Evolutionary conservation across 192 early-diverging fungal genomes (phyloP).

Genomic region (Coemansia sp.): DNA sequence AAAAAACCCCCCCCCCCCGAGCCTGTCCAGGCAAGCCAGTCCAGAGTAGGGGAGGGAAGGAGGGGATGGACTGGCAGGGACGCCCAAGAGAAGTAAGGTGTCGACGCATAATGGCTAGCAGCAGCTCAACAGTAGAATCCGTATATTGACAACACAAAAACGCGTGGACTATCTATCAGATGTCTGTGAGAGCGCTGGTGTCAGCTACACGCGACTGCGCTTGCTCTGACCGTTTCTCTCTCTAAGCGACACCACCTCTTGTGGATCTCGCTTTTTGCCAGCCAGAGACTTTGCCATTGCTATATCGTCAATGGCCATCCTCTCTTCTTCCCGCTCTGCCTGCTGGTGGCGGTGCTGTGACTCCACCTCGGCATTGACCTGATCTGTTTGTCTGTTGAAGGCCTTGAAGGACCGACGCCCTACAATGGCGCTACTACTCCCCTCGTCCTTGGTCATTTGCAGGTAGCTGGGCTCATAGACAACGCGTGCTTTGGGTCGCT

Average conservation of each 20-base stretch:
- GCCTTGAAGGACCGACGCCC: slow-evolving; percentile 43
- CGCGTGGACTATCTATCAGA: neutral
- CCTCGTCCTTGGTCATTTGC: slow-evolving; percentile 28
- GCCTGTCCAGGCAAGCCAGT: neutral
- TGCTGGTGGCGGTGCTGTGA: slow-evolving; percentile 10
- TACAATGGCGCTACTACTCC: slow-evolving; percentile 3
- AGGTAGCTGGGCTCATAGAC: slow-evolving; percentile 48
- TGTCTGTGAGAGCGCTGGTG: neutral
- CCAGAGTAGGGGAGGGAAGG: slow-evolving; percentile 13
- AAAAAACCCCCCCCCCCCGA: too few relatives aligned
- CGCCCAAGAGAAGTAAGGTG: neutral
- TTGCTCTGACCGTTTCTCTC: slow-evolving; percentile 25
- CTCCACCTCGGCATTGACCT: slow-evolving; percentile 15
- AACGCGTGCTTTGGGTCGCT: slow-evolving; percentile 12
- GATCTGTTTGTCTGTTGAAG: slow-evolving; percentile 35
- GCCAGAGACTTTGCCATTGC: slow-evolving; percentile 24
- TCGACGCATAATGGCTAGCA: neutral
- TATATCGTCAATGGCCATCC: slow-evolving; percentile 9
- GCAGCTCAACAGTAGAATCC: neutral
- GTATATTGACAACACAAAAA: neutral
- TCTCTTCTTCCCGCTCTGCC: slow-evolving; percentile 1
- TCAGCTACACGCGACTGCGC: slow-evolving; percentile 21
- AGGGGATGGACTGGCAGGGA: slow-evolving; percentile 3
- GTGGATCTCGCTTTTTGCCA: slow-evolving; percentile 5
- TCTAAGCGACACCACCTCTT: slow-evolving; percentile 8